A percentile compares a stretch with the other conserved stretches of the same genome.
Evolutionary conservation across 2,329 filamentous ascomycete genomes (phyloP).

Genomic region (Hypoxylon sp.): DNA sequence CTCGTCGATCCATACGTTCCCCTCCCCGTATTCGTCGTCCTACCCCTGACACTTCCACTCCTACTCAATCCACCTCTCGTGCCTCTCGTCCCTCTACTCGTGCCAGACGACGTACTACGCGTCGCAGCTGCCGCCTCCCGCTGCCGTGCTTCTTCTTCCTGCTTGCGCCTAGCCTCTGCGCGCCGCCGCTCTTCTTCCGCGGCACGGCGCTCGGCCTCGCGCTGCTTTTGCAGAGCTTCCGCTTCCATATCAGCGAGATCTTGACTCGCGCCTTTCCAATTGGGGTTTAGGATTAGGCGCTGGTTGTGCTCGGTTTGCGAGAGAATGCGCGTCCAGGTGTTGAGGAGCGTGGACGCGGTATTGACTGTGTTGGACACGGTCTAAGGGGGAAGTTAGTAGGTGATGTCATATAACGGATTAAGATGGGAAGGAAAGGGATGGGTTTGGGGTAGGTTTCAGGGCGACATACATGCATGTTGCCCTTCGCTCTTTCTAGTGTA

Average conservation of each 20-base stretch:
- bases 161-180: slow-evolving; percentile 75
- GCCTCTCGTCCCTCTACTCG: slow-evolving; percentile 38
- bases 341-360: slow-evolving; percentile 89
- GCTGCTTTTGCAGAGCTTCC: slow-evolving; percentile 79
- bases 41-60: slow-evolving; percentile 47
- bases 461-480: slow-evolving; percentile 78
- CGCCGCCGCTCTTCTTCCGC: slow-evolving; percentile 83
- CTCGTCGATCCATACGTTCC: slow-evolving; percentile 48
- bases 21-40: slow-evolving; percentile 53
- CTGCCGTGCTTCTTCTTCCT: slow-evolving; percentile 70
- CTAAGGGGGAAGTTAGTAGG: slow-evolving; percentile 56
- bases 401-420: slow-evolving; percentile 1
- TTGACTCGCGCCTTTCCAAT: slow-evolving; percentile 89
- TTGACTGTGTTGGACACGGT: slow-evolving; percentile 88
- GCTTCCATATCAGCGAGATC: slow-evolving; percentile 89
- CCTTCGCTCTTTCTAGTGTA: slow-evolving; percentile 77
- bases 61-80: slow-evolving; percentile 19
- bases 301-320: slow-evolving; percentile 99
- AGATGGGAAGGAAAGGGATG: not conserved
- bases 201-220: slow-evolving; percentile 81
- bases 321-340: slow-evolving; percentile 95
- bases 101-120: slow-evolving; percentile 26
- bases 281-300: slow-evolving; percentile 86
- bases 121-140: slow-evolving; percentile 54
- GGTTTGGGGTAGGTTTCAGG: slow-evolving; percentile 3